Conservation (phyloP, 495 filamentous ascomycete species). For the Podospora sp. region DNA sequence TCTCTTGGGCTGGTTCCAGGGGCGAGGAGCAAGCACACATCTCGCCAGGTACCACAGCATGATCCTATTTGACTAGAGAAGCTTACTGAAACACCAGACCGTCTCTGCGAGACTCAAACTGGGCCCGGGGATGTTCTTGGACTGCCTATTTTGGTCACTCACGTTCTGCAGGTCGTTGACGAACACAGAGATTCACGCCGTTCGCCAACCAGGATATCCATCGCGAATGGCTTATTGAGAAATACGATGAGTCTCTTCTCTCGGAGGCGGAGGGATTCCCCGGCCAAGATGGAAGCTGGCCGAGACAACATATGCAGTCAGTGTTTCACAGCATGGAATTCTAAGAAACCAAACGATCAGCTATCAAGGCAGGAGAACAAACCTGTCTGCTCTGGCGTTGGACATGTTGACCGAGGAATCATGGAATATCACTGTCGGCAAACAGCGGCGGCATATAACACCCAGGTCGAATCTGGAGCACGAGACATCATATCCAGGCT, state of each 20-base stretch:
- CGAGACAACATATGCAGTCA: background rate
- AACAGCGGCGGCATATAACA: no score
- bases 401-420: no score
- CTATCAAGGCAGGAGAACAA: no score
- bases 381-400: no score
- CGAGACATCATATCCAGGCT: no score
- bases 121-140: background rate
- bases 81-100: background rate
- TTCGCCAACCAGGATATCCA: background rate
- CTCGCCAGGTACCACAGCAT: background rate
- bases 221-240: background rate
- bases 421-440: no score
- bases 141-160: background rate
- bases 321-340: background rate
- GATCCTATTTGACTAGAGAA: background rate
- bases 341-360: no score
- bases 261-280: no score
- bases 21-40: background rate
- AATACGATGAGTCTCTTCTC: background rate
- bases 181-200: background rate
- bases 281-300: background rate
- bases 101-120: background rate
- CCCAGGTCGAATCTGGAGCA: no score
- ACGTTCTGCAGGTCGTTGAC: background rate
- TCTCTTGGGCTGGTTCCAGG: background rate